phyloP scores from a whole-genome alignment of 805 yeast genomes.

The Spathaspora girioi region DNA sequence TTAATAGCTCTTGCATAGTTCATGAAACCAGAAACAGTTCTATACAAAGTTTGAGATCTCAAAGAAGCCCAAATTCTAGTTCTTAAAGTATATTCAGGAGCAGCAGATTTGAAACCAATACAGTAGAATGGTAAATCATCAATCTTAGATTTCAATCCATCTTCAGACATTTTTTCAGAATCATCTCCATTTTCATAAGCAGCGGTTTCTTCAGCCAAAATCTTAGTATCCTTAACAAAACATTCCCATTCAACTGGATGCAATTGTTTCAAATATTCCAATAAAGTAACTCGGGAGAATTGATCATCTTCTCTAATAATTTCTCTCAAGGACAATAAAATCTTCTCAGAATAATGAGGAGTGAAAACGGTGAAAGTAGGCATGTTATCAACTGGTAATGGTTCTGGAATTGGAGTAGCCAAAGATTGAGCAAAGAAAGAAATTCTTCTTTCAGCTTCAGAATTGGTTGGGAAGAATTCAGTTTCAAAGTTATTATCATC shows the following conservation, averaged over 20 bases:
- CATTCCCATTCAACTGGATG: constrained; percentile 57
- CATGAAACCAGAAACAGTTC: constrained; percentile 47
- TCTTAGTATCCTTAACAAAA: constrained; percentile 54
- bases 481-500: constrained; percentile 94
- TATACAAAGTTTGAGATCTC: constrained; percentile 44
- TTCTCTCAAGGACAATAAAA: constrained; percentile 70
- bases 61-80: constrained; percentile 48
- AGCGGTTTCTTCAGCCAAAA: constrained; percentile 48
- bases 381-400: constrained; percentile 98
- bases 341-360: constrained; percentile 86
- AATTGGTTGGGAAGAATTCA: constrained; percentile 93
- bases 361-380: constrained; percentile 94
- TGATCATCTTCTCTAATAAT: constrained; percentile 72
- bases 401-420: constrained; percentile 98
- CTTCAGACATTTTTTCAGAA: constrained; percentile 28
- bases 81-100: constrained; percentile 45
- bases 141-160: constrained; percentile 32
- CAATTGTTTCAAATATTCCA: constrained; percentile 53
- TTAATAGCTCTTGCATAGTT: constrained; percentile 46
- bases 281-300: constrained; percentile 50
- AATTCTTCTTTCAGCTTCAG: constrained; percentile 99
- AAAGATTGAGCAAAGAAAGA: constrained; percentile 98
- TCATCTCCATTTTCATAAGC: constrained; percentile 53
- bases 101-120: constrained; percentile 46
- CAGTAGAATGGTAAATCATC: constrained; percentile 45